Evolutionary conservation across 2,329 filamentous ascomycete genomes (phyloP).

Genomic region (Talaromyces islandicus): DNA sequence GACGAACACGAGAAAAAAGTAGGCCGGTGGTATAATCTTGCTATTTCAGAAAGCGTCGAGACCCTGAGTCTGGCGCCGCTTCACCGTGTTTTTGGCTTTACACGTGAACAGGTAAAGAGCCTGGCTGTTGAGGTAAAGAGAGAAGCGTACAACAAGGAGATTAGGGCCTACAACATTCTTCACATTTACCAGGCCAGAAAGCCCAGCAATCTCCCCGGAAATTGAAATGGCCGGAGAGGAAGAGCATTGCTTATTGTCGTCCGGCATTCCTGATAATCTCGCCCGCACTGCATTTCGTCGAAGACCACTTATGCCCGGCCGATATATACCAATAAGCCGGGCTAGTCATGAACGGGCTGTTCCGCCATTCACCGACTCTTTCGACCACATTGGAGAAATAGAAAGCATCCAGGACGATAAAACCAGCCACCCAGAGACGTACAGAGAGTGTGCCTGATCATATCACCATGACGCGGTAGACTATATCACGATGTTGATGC

Average conservation of each 20-base stretch:
- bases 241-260: not conserved
- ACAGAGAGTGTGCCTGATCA: not conserved
- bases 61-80: conserved; percentile 69
- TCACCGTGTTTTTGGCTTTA: conserved; percentile 58
- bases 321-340: not conserved
- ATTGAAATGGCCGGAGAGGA: conserved; percentile 2
- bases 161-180: conserved; percentile 61
- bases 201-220: conserved; percentile 26
- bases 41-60: conserved; percentile 66
- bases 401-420: not conserved
- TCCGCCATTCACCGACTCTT: not conserved
- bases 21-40: conserved; percentile 78
- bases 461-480: not conserved
- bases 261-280: not conserved
- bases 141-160: conserved; percentile 63
- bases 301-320: not conserved
- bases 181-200: conserved; percentile 41
- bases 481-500: not conserved
- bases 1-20: conserved; percentile 61
- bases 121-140: conserved; percentile 58
- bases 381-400: not conserved
- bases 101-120: conserved; percentile 55
- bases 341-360: not conserved
- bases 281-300: not conserved
- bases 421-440: not conserved